Evolutionary conservation across 331 rosid species (phyloP).

Genomic region (Malus hybrid): DNA sequence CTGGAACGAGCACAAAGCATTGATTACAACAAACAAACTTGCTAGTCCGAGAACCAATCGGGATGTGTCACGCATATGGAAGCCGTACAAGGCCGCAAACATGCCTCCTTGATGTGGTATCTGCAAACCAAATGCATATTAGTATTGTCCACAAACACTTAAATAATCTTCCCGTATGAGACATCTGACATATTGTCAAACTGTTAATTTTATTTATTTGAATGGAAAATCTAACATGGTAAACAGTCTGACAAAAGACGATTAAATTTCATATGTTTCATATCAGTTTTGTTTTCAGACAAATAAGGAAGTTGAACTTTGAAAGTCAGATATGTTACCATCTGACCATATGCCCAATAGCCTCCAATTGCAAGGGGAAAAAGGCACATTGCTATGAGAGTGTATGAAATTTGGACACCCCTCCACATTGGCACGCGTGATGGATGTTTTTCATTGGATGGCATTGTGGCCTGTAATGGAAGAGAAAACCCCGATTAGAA

Average conservation of each 20-base stretch:
- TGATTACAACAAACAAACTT: constrained; percentile 20
- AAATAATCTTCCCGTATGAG: not conserved
- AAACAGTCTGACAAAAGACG: too few relatives aligned
- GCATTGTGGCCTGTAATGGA: constrained; percentile 38
- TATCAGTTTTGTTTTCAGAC: not conserved
- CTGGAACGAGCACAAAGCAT: constrained; percentile 26
- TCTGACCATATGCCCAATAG: constrained; percentile 37
- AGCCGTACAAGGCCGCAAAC: constrained; percentile 14
- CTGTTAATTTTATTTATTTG: not conserved
- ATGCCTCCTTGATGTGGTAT: constrained; percentile 28
- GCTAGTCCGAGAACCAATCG: constrained; percentile 14
- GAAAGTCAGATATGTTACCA: not conserved
- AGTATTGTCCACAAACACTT: not conserved
- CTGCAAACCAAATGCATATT: not conserved
- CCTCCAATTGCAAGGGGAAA: constrained; percentile 43
- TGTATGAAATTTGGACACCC: constrained; percentile 32
- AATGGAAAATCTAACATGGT: not conserved
- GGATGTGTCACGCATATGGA: constrained; percentile 12
- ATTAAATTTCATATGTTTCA: not conserved
- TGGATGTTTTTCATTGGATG: constrained; percentile 44
- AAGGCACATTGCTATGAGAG: constrained; percentile 27
- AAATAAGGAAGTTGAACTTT: not conserved
- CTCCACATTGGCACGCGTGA: constrained; percentile 53
- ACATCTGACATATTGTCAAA: not conserved
- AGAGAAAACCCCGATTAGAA: not conserved